Evolutionary conservation across 1,284 basidiomycete species (phyloP).

Genomic region (Meripilus lineatus): DNA sequence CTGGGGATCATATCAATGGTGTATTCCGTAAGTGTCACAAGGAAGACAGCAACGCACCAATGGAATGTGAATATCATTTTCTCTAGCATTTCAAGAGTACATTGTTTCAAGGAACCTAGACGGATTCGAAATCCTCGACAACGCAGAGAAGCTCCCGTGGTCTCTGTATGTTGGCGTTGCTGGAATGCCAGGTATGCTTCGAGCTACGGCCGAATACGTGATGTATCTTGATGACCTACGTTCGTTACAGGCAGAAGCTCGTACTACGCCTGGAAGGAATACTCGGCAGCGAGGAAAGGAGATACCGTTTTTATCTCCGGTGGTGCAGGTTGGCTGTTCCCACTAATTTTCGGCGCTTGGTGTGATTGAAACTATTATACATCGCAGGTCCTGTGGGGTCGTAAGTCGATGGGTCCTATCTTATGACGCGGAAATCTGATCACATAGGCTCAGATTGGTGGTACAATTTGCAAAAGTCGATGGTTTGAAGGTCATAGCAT

Average conservation of each 20-base stretch:
- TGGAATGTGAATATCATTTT: not conserved
- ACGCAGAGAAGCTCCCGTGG: constrained; percentile 25
- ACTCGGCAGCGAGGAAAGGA: constrained; percentile 18
- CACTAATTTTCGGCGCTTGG: too few species aligned
- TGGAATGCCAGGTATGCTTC: constrained; percentile 28
- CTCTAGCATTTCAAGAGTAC: constrained; percentile 22
- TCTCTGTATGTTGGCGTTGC: constrained; percentile 27
- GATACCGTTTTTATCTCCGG: constrained; percentile 21
- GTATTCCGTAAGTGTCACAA: constrained; percentile 18
- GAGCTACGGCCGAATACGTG: not conserved
- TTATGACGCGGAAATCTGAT: not conserved
- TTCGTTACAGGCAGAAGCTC: constrained; percentile 21
- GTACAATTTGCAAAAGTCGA: constrained; percentile 61
- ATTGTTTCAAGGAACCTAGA: constrained; percentile 10
- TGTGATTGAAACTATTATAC: too few species aligned
- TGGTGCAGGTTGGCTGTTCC: constrained; percentile 13
- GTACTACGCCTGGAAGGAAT: constrained; percentile 22
- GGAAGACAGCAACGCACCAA: not conserved
- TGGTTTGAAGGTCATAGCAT: constrained; percentile 67
- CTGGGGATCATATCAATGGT: constrained; percentile 42
- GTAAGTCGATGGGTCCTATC: constrained; percentile 5
- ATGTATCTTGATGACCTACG: too few species aligned
- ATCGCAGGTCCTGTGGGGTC: constrained; percentile 7
- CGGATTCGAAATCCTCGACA: constrained; percentile 17
- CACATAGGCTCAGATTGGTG: constrained; percentile 30